phyloP scores from a whole-genome alignment of 441 rosid genomes.

The Aleurites moluccanus region DNA sequence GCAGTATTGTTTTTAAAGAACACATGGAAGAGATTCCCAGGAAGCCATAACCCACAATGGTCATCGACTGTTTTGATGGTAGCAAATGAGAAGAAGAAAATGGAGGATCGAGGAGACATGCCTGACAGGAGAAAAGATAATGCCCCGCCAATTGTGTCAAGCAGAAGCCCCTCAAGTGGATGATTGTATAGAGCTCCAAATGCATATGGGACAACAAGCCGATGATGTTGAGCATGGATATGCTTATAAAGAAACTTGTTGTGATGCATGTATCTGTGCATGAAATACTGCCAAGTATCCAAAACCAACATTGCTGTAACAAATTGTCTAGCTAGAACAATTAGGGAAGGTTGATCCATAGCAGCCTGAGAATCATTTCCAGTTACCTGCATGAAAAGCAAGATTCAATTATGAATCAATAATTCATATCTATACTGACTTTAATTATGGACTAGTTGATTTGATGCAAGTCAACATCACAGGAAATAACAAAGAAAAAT shows the following conservation, averaged over 20 bases:
- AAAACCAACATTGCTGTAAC: constrained; percentile 70
- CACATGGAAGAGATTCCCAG: constrained; percentile 86
- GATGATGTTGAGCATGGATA: constrained; percentile 86
- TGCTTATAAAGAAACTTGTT: constrained; percentile 87
- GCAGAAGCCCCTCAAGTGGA: constrained; percentile 80
- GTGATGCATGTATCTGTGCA: constrained; percentile 89
- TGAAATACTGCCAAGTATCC: constrained; percentile 95
- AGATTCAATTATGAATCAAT: neutral
- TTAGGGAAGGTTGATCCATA: constrained; percentile 41
- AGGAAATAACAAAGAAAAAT: neutral
- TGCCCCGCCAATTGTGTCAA: constrained; percentile 93
- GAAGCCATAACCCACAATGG: constrained; percentile 92
- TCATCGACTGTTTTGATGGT: constrained; percentile 93
- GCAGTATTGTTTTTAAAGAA: constrained; percentile 90
- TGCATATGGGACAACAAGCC: constrained; percentile 87
- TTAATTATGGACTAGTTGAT: neutral
- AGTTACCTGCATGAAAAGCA: constrained; percentile 49
- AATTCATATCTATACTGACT: neutral
- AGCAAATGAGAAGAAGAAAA: constrained; percentile 89
- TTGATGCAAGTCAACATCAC: neutral
- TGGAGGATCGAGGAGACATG: constrained; percentile 86
- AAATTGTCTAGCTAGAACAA: constrained; percentile 61
- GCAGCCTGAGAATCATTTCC: constrained; percentile 47
- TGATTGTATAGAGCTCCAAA: constrained; percentile 85
- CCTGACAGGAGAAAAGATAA: constrained; percentile 87